phyloP scores from a whole-genome alignment of 257 asterid genomes.

The Gentiana straminea region DNA sequence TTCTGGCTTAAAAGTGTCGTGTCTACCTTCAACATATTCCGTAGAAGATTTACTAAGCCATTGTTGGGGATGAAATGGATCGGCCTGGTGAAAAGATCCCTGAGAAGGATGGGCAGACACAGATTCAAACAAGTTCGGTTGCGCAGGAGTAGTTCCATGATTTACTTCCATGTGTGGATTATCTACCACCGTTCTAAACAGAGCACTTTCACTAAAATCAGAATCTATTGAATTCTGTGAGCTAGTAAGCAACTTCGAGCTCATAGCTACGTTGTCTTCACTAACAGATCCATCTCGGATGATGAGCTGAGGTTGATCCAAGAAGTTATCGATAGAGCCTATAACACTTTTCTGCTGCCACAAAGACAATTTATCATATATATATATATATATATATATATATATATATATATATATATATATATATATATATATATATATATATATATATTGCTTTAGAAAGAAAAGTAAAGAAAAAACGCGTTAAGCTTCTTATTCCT shows the following conservation, averaged over 20 bases:
- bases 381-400: too few relatives aligned
- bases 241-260: conserved; percentile 30
- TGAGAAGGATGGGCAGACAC: conserved; percentile 30
- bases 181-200: conserved; percentile 28
- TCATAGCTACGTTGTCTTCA: conserved; percentile 35
- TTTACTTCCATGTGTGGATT: conserved; percentile 26
- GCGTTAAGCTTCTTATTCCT: too few relatives aligned
- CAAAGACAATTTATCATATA: conserved; percentile 7
- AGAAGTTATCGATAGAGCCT: conserved; percentile 45
- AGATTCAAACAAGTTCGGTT: conserved; percentile 36
- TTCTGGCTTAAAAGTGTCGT: conserved; percentile 27
- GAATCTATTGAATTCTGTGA: conserved; percentile 41
- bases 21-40: conserved; percentile 31
- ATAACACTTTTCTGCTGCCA: conserved; percentile 42
- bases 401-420: too few relatives aligned
- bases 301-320: conserved; percentile 40
- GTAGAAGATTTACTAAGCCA: conserved; percentile 40
- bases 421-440: too few relatives aligned
- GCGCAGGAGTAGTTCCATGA: conserved; percentile 35
- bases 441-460: too few relatives aligned
- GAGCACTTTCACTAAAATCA: conserved; percentile 31
- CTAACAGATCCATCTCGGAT: conserved; percentile 31
- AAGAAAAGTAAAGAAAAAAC: too few relatives aligned
- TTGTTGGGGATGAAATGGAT: conserved; percentile 29
- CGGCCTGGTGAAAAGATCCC: conserved; percentile 36